These are phyloP conservation scores for Fusarium sp. DNA, from an alignment of 2,329 filamentous ascomycete genomes.

Conservation along the genomic window DNA sequence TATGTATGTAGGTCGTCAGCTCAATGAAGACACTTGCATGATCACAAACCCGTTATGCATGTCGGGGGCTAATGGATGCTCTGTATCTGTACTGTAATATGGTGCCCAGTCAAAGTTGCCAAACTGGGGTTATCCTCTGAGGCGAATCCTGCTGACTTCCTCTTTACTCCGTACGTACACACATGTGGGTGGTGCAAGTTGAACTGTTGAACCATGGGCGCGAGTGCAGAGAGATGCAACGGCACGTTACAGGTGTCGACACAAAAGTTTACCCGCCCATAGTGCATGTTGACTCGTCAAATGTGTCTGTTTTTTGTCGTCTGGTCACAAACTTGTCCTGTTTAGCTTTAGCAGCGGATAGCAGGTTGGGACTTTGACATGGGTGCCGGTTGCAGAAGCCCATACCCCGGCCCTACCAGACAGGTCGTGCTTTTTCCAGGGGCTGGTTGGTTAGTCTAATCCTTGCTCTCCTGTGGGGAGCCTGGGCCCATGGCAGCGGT, in stretches of 20 bases:
- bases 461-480: constrained; percentile 19
- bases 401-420: constrained; percentile 33
- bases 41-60: constrained; percentile 45
- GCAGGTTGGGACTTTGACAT: constrained; percentile 27
- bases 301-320: constrained; percentile 18
- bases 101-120: constrained; percentile 38
- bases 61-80: constrained; percentile 43
- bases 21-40: constrained; percentile 47
- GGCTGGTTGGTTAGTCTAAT: constrained; percentile 21
- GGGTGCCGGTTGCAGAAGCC: constrained; percentile 35
- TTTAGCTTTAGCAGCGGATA: constrained; percentile 32
- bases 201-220: constrained; percentile 10
- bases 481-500: constrained; percentile 48
- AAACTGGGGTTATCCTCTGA: constrained; percentile 42
- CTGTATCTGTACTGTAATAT: background rate
- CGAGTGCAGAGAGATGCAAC: constrained; percentile 1
- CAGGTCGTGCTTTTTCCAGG: constrained; percentile 39
- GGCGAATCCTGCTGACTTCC: constrained; percentile 46
- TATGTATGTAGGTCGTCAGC: constrained; percentile 30
- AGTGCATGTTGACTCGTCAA: background rate
- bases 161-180: background rate
- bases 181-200: background rate
- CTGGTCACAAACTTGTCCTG: constrained; percentile 3
- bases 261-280: constrained; percentile 3
- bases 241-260: constrained; percentile 18